These are phyloP conservation scores for Beta macrorhiza DNA, from an alignment of 179 eudicot genomes.

Conservation along the genomic window DNA sequence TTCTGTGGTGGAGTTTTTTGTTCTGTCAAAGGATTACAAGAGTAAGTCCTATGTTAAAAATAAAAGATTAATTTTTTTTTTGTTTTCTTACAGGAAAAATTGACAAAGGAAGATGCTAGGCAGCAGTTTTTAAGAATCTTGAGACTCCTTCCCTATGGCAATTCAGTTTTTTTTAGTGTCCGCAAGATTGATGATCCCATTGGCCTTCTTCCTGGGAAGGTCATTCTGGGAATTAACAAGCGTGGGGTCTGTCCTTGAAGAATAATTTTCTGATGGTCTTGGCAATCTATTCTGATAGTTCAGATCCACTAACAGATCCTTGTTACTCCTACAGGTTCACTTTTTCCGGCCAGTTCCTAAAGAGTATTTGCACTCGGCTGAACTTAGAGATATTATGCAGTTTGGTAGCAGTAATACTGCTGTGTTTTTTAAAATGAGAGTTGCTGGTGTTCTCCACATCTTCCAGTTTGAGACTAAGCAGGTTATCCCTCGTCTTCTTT, in stretches of 20 bases:
- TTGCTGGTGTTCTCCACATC: constrained; percentile 95
- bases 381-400: constrained; percentile 96
- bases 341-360: constrained; percentile 98
- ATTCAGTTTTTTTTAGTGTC: constrained; percentile 92
- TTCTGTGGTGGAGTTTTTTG: neutral
- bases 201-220: constrained; percentile 92
- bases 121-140: constrained; percentile 83
- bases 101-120: constrained; percentile 94
- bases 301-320: neutral
- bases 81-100: constrained; percentile 55
- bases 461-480: constrained; percentile 99
- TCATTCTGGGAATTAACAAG: constrained; percentile 86
- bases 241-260: constrained; percentile 70
- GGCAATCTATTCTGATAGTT: neutral
- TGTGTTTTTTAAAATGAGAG: constrained; percentile 97
- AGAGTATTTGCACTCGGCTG: constrained; percentile 96
- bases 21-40: neutral
- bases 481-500: constrained; percentile 38
- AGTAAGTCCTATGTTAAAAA: neutral
- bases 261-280: neutral
- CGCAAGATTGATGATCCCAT: constrained; percentile 99
- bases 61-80: constrained; percentile 1
- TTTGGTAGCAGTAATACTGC: constrained; percentile 99
- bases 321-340: constrained; percentile 58
- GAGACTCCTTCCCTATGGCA: constrained; percentile 91